A percentile compares a stretch with the other conserved stretches of the same genome.
Conservation (phyloP, 2,329 filamentous ascomycete species). For the Claviceps africana region DNA sequence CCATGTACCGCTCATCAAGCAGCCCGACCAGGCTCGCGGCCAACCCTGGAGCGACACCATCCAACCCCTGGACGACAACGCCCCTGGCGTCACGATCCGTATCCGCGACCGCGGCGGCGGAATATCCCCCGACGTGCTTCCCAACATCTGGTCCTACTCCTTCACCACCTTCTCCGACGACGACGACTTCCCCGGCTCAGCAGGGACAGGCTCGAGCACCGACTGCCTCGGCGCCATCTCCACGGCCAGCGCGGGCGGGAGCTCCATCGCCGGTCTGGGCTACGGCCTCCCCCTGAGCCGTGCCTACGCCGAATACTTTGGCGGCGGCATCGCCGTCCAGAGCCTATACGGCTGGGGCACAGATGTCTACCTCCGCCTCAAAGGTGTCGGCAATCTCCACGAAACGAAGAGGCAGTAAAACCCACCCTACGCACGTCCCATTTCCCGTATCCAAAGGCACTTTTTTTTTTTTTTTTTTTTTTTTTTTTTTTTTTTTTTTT, state of each 20-base stretch:
- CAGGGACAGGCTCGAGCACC: constrained; percentile 32
- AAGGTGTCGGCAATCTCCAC: constrained; percentile 45
- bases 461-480: too few relatives aligned
- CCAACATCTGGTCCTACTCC: constrained; percentile 90
- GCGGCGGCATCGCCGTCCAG: constrained; percentile 88
- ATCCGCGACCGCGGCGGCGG: constrained; percentile 93
- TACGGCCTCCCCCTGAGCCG: constrained; percentile 84
- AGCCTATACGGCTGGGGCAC: constrained; percentile 87
- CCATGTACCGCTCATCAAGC: constrained; percentile 15
- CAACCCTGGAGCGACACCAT: constrained; percentile 34
- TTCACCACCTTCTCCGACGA: constrained; percentile 83
- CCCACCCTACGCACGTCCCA: too few relatives aligned
- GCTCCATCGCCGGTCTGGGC: constrained; percentile 81
- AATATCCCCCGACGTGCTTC: constrained; percentile 69
- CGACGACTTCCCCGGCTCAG: constrained; percentile 26
- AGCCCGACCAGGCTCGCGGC: constrained; percentile 24
- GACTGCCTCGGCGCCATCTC: constrained; percentile 62
- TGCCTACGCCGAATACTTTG: constrained; percentile 96
- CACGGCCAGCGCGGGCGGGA: constrained; percentile 54
- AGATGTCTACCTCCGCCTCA: constrained; percentile 52
- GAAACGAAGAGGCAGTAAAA: neutral
- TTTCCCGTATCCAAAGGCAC: too few relatives aligned
- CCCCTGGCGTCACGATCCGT: constrained; percentile 82
- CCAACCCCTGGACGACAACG: constrained; percentile 45
- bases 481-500: too few relatives aligned